Conservation (phyloP, 2,329 filamentous ascomycete species). For the Fusarium pseudoanthophilum region DNA sequence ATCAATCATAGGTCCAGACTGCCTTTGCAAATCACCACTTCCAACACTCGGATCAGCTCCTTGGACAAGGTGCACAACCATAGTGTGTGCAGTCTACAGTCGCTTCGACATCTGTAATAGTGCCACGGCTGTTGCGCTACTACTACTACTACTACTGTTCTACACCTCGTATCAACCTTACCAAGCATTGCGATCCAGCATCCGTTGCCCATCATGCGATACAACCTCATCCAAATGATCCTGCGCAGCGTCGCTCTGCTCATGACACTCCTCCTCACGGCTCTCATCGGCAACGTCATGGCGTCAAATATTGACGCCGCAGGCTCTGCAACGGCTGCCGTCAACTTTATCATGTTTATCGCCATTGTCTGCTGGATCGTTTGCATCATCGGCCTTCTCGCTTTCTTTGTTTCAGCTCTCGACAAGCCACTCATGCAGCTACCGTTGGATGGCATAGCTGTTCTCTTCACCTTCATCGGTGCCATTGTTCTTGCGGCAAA, state of each 20-base stretch:
- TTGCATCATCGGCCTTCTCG: slow-evolving; percentile 69
- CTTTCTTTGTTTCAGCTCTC: slow-evolving; percentile 64
- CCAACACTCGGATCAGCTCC: background rate
- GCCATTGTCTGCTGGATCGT: slow-evolving; percentile 73
- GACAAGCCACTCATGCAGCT: slow-evolving; percentile 64
- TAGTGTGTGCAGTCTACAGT: background rate
- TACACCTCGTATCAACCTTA: background rate
- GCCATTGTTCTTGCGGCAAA: slow-evolving; percentile 77
- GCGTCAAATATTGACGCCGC: slow-evolving; percentile 59
- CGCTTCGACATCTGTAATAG: background rate
- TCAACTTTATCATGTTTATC: slow-evolving; percentile 78
- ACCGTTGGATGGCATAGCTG: slow-evolving; percentile 66
- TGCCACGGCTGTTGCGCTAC: background rate
- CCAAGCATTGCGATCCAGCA: slow-evolving; percentile 16
- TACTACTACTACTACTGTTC: background rate
- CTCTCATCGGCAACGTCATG: slow-evolving; percentile 68
- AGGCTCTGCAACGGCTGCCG: slow-evolving; percentile 56
- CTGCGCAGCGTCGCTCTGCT: slow-evolving; percentile 63
- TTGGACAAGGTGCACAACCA: background rate
- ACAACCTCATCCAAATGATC: slow-evolving; percentile 56
- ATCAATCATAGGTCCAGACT: slow-evolving; percentile 16
- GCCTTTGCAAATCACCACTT: slow-evolving; percentile 1
- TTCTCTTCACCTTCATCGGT: slow-evolving; percentile 76
- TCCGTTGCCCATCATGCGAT: slow-evolving; percentile 44
- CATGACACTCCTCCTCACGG: slow-evolving; percentile 64